Percentiles rank a stretch among this genome's conserved stretches.
These are phyloP conservation scores for Davidsoniella neocaledoniae DNA, from an alignment of 2,329 filamentous ascomycete genomes.

Conservation along the genomic window DNA sequence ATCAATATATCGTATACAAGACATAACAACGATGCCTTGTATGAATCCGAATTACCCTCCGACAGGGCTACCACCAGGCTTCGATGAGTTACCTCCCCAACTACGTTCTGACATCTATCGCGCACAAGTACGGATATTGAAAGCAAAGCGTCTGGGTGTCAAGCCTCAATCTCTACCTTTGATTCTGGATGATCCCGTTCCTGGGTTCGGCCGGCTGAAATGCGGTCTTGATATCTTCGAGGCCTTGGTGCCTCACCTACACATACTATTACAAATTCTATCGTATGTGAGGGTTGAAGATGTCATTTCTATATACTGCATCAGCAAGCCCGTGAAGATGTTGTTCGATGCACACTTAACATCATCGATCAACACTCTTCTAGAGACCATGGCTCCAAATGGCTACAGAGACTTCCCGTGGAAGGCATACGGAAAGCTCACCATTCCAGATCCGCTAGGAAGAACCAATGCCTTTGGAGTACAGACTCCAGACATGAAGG, in stretches of 20 bases:
- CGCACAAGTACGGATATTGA: background rate
- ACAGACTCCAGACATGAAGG: constrained; percentile 11
- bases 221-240: constrained; percentile 26
- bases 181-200: constrained; percentile 11
- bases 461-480: constrained; percentile 22
- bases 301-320: constrained; percentile 46
- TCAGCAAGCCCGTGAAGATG: constrained; percentile 44
- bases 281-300: constrained; percentile 30
- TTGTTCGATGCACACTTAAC: constrained; percentile 42
- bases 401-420: constrained; percentile 43
- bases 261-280: constrained; percentile 23
- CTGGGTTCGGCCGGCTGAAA: background rate
- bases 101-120: constrained; percentile 4
- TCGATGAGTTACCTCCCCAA: constrained; percentile 3
- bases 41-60: background rate
- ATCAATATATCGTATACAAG: too few species aligned
- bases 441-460: constrained; percentile 41
- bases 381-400: constrained; percentile 34
- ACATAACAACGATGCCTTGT: too few species aligned
- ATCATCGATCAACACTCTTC: constrained; percentile 39
- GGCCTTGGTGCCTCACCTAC: constrained; percentile 26
- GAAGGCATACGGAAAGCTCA: constrained; percentile 37
- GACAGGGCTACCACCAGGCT: constrained; percentile 7
- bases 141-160: background rate
- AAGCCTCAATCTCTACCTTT: constrained; percentile 11